Percentiles rank a stretch among this genome's conserved stretches.
Conservation (phyloP, 495 filamentous ascomycete genomes). For the Lasiosphaeria hispida region DNA sequence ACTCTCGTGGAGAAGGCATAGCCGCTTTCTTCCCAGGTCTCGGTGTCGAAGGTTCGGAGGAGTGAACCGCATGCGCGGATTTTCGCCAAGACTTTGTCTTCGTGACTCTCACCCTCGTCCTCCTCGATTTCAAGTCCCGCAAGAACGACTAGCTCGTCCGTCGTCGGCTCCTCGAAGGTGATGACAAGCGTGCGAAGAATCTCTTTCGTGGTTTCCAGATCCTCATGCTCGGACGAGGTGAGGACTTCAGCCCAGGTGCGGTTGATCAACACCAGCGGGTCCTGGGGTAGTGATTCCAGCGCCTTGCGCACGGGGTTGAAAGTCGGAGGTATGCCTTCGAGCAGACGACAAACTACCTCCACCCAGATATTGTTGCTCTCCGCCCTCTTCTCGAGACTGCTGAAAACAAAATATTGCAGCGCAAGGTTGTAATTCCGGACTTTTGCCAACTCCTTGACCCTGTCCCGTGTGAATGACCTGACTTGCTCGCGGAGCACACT, state of each 20-base stretch:
- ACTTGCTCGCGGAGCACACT: slow-evolving; percentile 14
- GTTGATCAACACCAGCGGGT: slow-evolving; percentile 10
- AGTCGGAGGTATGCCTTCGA: slow-evolving; percentile 7
- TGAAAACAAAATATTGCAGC: slow-evolving; percentile 17
- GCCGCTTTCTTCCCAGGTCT: slow-evolving; percentile 2
- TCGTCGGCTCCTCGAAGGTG: slow-evolving; percentile 14
- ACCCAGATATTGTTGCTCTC: slow-evolving; percentile 18
- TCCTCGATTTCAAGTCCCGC: slow-evolving; percentile 12
- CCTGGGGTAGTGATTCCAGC: slow-evolving; percentile 11
- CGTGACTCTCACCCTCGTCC: slow-evolving; percentile 3
- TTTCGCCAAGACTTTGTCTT: slow-evolving; percentile 9
- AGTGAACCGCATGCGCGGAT: slow-evolving; percentile 13
- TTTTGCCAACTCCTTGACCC: slow-evolving; percentile 12
- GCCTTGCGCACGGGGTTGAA: slow-evolving; percentile 12
- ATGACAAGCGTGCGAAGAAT: slow-evolving; percentile 17
- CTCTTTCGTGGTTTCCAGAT: slow-evolving; percentile 14
- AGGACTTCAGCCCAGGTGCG: slow-evolving; percentile 12
- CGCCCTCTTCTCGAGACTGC: slow-evolving; percentile 14
- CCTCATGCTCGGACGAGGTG: slow-evolving; percentile 4
- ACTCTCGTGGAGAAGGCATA: slow-evolving; percentile 10
- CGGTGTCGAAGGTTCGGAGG: slow-evolving; percentile 7
- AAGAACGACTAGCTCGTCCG: slow-evolving; percentile 9
- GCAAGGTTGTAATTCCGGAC: slow-evolving; percentile 3
- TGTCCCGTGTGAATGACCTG: slow-evolving; percentile 15
- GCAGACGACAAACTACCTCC: slow-evolving; percentile 14